Evolutionary conservation across 2,329 filamentous ascomycete species (phyloP).

Genomic region (Lachnellula cervina): DNA sequence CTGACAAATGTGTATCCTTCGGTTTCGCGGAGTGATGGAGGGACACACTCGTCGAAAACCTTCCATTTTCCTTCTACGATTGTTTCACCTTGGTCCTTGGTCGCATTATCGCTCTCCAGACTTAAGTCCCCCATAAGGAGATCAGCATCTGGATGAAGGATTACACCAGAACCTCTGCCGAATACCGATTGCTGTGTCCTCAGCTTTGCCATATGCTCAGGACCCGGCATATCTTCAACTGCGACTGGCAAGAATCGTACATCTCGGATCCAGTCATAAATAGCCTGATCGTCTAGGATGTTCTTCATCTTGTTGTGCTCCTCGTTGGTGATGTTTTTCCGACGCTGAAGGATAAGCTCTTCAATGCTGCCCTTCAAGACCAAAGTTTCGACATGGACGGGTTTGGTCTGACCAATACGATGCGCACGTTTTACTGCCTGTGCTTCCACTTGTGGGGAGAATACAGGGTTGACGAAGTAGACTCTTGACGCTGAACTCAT

Average conservation of each 20-base stretch:
- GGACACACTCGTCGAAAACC: no score
- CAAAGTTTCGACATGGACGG: conserved; percentile 80
- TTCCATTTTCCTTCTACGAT: not conserved
- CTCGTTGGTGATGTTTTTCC: conserved; percentile 68
- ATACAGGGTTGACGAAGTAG: conserved; percentile 84
- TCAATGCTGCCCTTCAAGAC: conserved; percentile 78
- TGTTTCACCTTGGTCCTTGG: not conserved
- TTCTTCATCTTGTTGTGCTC: conserved; percentile 53
- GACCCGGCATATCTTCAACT: conserved; percentile 22
- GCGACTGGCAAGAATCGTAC: conserved; percentile 39
- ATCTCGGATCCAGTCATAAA: conserved; percentile 57
- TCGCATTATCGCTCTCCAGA: conserved; percentile 2
- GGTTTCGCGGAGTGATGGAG: no score
- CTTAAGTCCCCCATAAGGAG: conserved; percentile 15
- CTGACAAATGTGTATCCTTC: not conserved
- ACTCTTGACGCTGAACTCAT: conserved; percentile 78
- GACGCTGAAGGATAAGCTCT: conserved; percentile 72
- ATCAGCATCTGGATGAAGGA: conserved; percentile 22
- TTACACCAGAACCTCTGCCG: conserved; percentile 26
- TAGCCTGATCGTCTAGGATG: conserved; percentile 52
- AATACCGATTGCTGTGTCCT: conserved; percentile 46
- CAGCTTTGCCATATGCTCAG: conserved; percentile 46
- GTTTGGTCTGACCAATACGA: conserved; percentile 75
- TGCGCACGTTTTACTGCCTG: conserved; percentile 90
- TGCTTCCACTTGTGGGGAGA: conserved; percentile 78